These are phyloP conservation scores for Oryza glaberrima DNA, from an alignment of 176 grass and related monocot species.

Conservation along the genomic window DNA sequence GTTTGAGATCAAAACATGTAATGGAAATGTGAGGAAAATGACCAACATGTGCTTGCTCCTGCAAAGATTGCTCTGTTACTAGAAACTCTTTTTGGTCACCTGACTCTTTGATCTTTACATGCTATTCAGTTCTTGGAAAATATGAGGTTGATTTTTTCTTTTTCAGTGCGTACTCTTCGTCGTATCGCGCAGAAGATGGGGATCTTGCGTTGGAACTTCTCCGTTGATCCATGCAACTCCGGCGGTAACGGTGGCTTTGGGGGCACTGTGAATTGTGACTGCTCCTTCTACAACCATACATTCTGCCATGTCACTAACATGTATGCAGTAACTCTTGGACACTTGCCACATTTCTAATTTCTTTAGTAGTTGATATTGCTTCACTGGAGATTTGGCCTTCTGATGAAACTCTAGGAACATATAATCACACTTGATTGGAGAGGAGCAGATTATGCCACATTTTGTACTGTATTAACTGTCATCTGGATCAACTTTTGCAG, in stretches of 20 bases:
- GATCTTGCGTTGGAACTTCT: slow-evolving; percentile 68
- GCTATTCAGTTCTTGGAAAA: not conserved
- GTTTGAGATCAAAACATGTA: not conserved
- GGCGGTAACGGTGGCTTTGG: slow-evolving; percentile 14
- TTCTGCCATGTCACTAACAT: slow-evolving; percentile 62
- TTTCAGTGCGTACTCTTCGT: slow-evolving; percentile 53
- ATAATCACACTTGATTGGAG: not conserved
- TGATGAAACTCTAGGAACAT: not conserved
- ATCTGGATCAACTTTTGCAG: slow-evolving; percentile 38
- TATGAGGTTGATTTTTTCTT: not conserved
- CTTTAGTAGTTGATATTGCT: not conserved
- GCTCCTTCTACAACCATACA: slow-evolving; percentile 65
- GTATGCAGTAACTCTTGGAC: slow-evolving; percentile 37
- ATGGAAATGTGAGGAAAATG: not conserved
- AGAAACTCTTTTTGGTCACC: not conserved
- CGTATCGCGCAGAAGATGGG: slow-evolving; percentile 47
- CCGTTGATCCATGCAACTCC: slow-evolving; percentile 46
- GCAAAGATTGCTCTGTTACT: not conserved
- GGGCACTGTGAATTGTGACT: slow-evolving; percentile 56
- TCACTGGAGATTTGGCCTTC: not conserved
- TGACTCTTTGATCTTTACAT: not conserved
- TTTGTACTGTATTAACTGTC: not conserved
- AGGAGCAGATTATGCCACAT: not conserved
- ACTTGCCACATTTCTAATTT: not conserved
- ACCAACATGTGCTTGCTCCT: too few relatives aligned